Base-by-base conservation (phyloP, 2,329 filamentous ascomycete genomes). In the Dactylellina leptospora region DNA sequence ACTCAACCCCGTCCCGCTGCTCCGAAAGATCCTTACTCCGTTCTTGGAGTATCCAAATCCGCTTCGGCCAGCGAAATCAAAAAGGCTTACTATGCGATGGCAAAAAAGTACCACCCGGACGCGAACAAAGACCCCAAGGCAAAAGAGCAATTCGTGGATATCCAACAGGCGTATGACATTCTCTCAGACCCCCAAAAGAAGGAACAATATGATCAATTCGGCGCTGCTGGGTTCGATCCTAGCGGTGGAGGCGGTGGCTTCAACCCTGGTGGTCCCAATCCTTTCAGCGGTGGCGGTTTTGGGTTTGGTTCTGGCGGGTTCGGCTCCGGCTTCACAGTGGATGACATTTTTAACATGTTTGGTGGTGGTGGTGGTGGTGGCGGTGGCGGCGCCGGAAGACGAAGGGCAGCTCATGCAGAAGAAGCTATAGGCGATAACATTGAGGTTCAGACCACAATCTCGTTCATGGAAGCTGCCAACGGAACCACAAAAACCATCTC, bases 71-170 rank as follows among this genome's bases (percentile, higher is more conserved):
- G 87, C 70, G 93, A 97, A 33, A 97, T 99, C 79, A 99, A 99
- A 80, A 97, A 97, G 80, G 93, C 95, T 2, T 99, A 99, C 83
- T 99, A 99, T 79, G 91, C 93, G 54, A 84, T 97, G 69, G 95
- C 95, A 18, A 99, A 99, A 81, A 99, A 97, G 79, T 99, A 87
- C 79, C 95, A 99, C 78, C 95, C 95, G 6, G 95, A 99, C 79
- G 97, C 95, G 33, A 99, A 97, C 84, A 97, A 97, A 80, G 95
- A 97, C 76, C 80, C 91, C 1, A 85, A 83, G n/a, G 93, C 95
- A 33, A 97, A 97, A 80, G 95, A 97, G 77, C 93, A 90, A 77
- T 99, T 99, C 78, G 86, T 89, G 74, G 93, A 97, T 76, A 91
- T 96, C 60, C 95, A 99, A 80, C 87, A 90, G 28, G 92, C 95